Conservation (phyloP, 176 grass and related monocot species). For the Thinopyrum elongatum region DNA sequence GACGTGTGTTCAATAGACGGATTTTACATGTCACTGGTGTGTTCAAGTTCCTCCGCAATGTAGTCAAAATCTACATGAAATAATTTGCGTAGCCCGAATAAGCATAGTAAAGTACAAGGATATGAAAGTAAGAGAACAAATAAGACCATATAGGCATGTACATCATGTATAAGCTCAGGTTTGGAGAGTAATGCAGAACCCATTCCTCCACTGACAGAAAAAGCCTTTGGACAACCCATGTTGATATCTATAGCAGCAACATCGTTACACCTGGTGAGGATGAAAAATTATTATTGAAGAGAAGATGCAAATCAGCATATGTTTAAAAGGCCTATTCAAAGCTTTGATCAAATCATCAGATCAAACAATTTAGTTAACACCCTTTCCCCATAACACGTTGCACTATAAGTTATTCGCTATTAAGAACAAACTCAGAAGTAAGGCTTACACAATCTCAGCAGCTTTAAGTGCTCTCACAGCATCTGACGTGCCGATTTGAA, state of each 20-base stretch:
- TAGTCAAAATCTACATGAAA: conserved; percentile 86
- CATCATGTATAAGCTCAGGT: conserved; percentile 98
- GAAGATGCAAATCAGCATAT: conserved; percentile 3
- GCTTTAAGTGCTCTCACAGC: conserved; percentile 82
- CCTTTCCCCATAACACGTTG: background rate
- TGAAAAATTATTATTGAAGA: conserved; percentile 11
- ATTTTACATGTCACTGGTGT: conserved; percentile 90
- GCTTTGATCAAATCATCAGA: background rate
- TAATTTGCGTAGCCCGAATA: conserved; percentile 34
- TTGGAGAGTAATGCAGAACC: conserved; percentile 96
- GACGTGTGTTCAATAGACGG: conserved; percentile 65
- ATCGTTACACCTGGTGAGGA: conserved; percentile 68
- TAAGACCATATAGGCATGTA: conserved; percentile 51
- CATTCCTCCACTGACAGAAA: conserved; percentile 96
- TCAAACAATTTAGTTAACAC: background rate
- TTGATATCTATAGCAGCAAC: conserved; percentile 94
- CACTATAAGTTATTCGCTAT: conserved; percentile 3
- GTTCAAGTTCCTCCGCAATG: conserved; percentile 76
- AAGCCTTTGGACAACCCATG: conserved; percentile 92
- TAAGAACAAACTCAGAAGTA: background rate
- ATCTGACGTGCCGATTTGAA: conserved; percentile 97
- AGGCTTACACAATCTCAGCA: conserved; percentile 87
- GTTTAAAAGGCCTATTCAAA: background rate
- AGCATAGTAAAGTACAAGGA: conserved; percentile 9
- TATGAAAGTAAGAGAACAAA: conserved; percentile 23